phyloP scores from a whole-genome alignment of 441 rosid genomes.

The Theobroma grandiflorum region DNA sequence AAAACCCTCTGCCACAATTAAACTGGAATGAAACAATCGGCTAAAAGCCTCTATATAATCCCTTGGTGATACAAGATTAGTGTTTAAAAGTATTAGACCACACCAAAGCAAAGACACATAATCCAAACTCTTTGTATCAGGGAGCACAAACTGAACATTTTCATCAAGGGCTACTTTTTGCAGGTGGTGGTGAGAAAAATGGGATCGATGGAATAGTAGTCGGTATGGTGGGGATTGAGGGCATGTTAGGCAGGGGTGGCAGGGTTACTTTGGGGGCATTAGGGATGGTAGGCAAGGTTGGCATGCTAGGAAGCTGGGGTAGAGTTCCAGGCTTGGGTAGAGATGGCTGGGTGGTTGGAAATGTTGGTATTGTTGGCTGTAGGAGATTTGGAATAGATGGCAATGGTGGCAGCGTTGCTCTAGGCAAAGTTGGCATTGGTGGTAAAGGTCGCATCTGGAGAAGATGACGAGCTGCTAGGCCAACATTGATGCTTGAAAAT shows the following conservation, averaged over 20 bases:
- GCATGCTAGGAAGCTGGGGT: conserved; percentile 39
- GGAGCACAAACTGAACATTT: background rate
- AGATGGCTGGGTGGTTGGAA: conserved; percentile 35
- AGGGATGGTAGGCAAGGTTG: conserved; percentile 26
- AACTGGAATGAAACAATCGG: background rate
- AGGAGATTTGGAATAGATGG: conserved; percentile 38
- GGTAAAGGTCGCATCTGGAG: conserved; percentile 30
- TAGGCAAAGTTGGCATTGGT: conserved; percentile 22
- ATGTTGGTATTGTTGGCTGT: conserved; percentile 29
- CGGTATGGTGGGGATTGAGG: conserved; percentile 30
- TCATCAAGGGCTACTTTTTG: conserved; percentile 26
- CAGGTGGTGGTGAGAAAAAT: conserved; percentile 41
- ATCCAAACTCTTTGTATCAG: background rate
- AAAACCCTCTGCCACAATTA: background rate
- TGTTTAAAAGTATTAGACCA: background rate
- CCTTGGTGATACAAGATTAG: background rate
- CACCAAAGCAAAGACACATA: background rate
- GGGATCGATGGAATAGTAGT: conserved; percentile 29
- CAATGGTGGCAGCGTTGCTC: conserved; percentile 21
- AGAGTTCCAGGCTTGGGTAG: conserved; percentile 25
- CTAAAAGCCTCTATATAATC: background rate
- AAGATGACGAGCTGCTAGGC: conserved; percentile 42
- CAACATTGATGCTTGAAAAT: conserved; percentile 24
- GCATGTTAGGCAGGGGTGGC: conserved; percentile 34
- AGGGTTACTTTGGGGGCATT: conserved; percentile 24